Conservation (phyloP, 257 asterid species). For the Eucommia ulmoides region DNA sequence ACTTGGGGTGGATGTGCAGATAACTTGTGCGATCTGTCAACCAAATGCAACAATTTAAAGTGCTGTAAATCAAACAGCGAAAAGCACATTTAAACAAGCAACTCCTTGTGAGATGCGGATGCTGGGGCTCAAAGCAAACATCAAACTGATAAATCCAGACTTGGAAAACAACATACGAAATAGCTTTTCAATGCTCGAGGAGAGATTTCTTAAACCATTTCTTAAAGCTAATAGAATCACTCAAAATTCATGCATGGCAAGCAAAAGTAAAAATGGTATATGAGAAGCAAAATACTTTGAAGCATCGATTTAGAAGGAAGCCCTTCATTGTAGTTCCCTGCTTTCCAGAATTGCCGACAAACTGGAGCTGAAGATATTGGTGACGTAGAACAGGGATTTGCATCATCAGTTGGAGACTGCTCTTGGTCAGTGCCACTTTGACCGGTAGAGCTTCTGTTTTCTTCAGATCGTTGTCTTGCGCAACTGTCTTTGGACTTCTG, state of each 20-base stretch:
- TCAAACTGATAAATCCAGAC: too few relatives aligned
- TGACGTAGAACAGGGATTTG: slow-evolving; percentile 57
- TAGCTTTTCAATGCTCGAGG: too few relatives aligned
- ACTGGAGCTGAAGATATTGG: slow-evolving; percentile 69
- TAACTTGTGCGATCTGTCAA: slow-evolving; percentile 59
- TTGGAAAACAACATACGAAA: too few relatives aligned
- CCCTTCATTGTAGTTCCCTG: slow-evolving; percentile 61
- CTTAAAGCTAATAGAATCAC: too few relatives aligned
- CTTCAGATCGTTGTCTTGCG: slow-evolving; percentile 20
- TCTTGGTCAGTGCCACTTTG: slow-evolving; percentile 23
- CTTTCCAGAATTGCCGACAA: slow-evolving; percentile 88
- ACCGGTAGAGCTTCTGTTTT: slow-evolving; percentile 20
- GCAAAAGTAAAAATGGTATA: too few relatives aligned
- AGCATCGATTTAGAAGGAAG: slow-evolving; percentile 32
- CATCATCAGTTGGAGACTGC: slow-evolving; percentile 31
- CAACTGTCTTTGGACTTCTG: slow-evolving; percentile 17
- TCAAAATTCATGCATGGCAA: too few relatives aligned
- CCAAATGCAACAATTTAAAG: too few relatives aligned
- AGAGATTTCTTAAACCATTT: too few relatives aligned
- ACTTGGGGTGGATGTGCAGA: slow-evolving; percentile 81
- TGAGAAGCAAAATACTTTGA: too few relatives aligned
- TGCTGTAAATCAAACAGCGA: slow-evolving; percentile 1
- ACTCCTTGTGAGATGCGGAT: not conserved
- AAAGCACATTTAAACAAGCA: slow-evolving; percentile 4
- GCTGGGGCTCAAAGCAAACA: not conserved